Percentiles rank a stretch among this genome's conserved stretches.
These are phyloP conservation scores for Marasmius fiardii DNA, from an alignment of 1,284 basidiomycete species.

Conservation along the genomic window DNA sequence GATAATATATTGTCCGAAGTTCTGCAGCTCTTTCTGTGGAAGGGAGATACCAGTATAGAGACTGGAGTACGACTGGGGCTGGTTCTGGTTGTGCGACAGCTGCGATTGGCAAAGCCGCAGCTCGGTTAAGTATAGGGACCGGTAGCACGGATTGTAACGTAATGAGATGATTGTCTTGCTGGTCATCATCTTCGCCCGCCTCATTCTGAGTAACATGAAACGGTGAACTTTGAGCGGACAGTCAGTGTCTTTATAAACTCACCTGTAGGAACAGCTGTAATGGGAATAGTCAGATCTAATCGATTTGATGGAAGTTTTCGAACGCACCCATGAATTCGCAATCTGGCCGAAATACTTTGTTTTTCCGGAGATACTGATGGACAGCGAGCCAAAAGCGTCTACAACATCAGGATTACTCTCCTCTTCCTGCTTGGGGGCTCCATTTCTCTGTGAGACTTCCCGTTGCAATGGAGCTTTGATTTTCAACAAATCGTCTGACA, in stretches of 20 bases:
- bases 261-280: constrained; percentile 73
- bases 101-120: constrained; percentile 63
- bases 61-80: constrained; percentile 48
- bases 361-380: constrained; percentile 63
- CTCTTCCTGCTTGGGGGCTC: constrained; percentile 44
- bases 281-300: constrained; percentile 10
- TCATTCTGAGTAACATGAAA: constrained; percentile 44
- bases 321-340: constrained; percentile 72
- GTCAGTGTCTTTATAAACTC: constrained; percentile 14
- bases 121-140: constrained; percentile 56
- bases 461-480: constrained; percentile 73
- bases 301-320: constrained; percentile 6
- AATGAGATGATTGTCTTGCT: constrained; percentile 41
- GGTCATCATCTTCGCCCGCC: constrained; percentile 49
- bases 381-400: constrained; percentile 73
- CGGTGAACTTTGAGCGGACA: background rate
- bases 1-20: constrained; percentile 62
- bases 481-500: constrained; percentile 64
- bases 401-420: constrained; percentile 67
- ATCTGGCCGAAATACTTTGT: constrained; percentile 73
- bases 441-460: constrained; percentile 37
- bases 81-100: constrained; percentile 39
- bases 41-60: constrained; percentile 69
- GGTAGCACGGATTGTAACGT: constrained; percentile 55
- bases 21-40: constrained; percentile 52